phyloP scores from a whole-genome alignment of 768 basidiomycete genomes.

The Dioszegia hungarica region DNA sequence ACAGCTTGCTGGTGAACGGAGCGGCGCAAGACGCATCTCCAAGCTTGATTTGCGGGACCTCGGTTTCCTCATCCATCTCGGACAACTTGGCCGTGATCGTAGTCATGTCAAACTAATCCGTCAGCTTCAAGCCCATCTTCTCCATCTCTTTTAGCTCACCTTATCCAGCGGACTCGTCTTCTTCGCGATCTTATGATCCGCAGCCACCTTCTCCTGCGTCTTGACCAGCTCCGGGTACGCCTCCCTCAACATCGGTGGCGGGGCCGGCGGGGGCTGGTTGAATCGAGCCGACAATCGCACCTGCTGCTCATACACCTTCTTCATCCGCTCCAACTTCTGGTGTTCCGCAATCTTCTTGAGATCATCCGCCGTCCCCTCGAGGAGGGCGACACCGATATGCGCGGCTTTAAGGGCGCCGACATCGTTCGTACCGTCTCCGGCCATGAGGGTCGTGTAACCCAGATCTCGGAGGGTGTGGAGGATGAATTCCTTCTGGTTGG shows the following conservation, averaged over 20 bases:
- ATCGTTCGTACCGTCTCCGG: constrained; percentile 97
- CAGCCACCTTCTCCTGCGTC: constrained; percentile 75
- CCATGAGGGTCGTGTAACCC: constrained; percentile 93
- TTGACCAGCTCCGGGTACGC: constrained; percentile 84
- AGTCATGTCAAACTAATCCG: constrained; percentile 64
- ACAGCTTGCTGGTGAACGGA: constrained; percentile 95
- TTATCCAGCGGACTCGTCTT: constrained; percentile 86
- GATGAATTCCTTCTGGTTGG: constrained; percentile 91
- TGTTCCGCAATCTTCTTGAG: constrained; percentile 90
- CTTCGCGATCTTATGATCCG: constrained; percentile 59
- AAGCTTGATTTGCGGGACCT: constrained; percentile 95
- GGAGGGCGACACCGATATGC: constrained; percentile 87
- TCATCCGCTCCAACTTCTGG: constrained; percentile 80
- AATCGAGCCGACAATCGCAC: constrained; percentile 83
- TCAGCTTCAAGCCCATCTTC: constrained; percentile 13
- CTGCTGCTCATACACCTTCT: constrained; percentile 96
- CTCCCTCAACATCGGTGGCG: constrained; percentile 80
- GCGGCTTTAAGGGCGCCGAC: constrained; percentile 98
- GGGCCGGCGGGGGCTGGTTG: constrained; percentile 87
- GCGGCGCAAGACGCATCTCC: constrained; percentile 99
- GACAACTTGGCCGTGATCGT: constrained; percentile 79
- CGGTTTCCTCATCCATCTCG: constrained; percentile 86
- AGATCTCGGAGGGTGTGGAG: constrained; percentile 81
- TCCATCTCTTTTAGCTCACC: constrained; percentile 53
- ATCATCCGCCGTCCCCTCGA: constrained; percentile 88